These are phyloP conservation scores for Boletus sp. DNA, from an alignment of 1,284 basidiomycete species.

Conservation along the genomic window DNA sequence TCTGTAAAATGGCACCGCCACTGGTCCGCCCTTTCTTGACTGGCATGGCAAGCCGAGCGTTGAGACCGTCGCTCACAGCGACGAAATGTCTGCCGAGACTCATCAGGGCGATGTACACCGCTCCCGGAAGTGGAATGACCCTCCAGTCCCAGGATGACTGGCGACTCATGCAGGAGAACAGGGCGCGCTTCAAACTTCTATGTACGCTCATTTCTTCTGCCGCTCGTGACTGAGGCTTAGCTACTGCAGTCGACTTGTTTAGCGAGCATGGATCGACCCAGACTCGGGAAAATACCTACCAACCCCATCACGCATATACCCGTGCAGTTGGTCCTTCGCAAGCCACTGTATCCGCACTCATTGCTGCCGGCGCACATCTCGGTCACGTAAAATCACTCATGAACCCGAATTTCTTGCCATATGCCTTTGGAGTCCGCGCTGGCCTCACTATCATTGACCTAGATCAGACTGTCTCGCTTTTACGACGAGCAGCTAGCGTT, in stretches of 20 bases:
- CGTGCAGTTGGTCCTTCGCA: constrained; percentile 59
- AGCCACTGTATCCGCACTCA: constrained; percentile 82
- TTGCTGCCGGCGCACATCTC: constrained; percentile 92
- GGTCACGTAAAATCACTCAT: constrained; percentile 84
- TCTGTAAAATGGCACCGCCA: constrained; percentile 45
- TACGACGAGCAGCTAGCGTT: constrained; percentile 87
- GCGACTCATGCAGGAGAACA: constrained; percentile 55
- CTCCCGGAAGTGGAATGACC: constrained; percentile 31
- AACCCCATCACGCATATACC: constrained; percentile 70
- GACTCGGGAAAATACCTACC: constrained; percentile 66
- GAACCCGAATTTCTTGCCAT: constrained; percentile 87
- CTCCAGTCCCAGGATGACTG: constrained; percentile 58
- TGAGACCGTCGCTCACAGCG: constrained; percentile 43
- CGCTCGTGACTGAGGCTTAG: constrained; percentile 17
- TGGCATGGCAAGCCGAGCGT: constrained; percentile 31
- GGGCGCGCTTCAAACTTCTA: constrained; percentile 53
- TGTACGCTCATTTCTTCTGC: constrained; percentile 29
- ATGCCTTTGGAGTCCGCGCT: constrained; percentile 89
- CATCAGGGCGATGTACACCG: constrained; percentile 32
- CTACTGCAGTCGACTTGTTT: constrained; percentile 57
- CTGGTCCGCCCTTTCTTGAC: constrained; percentile 32
- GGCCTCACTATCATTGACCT: constrained; percentile 94
- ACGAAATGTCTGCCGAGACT: constrained; percentile 27
- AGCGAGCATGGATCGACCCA: constrained; percentile 75
- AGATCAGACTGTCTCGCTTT: constrained; percentile 87